Conservation (phyloP, 1,139 yeast genomes). For the Lizanozyma gosingica region DNA sequence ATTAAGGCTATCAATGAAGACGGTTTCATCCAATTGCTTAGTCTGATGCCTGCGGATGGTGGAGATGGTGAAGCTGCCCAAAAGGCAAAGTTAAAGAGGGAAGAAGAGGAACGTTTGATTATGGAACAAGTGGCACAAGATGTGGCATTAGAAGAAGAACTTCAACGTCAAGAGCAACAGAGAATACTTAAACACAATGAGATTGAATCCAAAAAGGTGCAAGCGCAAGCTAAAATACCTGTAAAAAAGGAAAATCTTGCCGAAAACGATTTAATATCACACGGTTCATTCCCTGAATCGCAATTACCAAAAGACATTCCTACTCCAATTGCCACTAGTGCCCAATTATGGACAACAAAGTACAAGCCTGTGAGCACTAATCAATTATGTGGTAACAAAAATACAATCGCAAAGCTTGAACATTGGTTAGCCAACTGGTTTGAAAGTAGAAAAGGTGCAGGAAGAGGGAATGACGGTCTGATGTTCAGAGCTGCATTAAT, state of each 20-base stretch:
- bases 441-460: constrained; percentile 41
- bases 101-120: constrained; percentile 51
- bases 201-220: constrained; percentile 10
- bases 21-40: constrained; percentile 69
- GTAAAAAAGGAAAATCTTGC: neutral
- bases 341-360: constrained; percentile 83
- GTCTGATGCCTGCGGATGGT: constrained; percentile 86
- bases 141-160: constrained; percentile 16
- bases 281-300: neutral
- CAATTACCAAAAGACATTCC: constrained; percentile 8
- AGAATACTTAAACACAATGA: constrained; percentile 8
- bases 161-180: constrained; percentile 22
- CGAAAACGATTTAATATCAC: neutral
- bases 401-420: constrained; percentile 54
- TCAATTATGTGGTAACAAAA: constrained; percentile 90
- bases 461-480: constrained; percentile 48
- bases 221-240: constrained; percentile 1
- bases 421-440: constrained; percentile 82
- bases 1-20: constrained; percentile 81
- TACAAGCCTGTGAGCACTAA: constrained; percentile 73
- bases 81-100: constrained; percentile 60
- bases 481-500: constrained; percentile 73
- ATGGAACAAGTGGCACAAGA: constrained; percentile 36
- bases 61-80: constrained; percentile 75
- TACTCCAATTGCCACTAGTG: constrained; percentile 31